phyloP scores from a whole-genome alignment of 805 yeast species.

The Spathaspora hagerdaliae region DNA sequence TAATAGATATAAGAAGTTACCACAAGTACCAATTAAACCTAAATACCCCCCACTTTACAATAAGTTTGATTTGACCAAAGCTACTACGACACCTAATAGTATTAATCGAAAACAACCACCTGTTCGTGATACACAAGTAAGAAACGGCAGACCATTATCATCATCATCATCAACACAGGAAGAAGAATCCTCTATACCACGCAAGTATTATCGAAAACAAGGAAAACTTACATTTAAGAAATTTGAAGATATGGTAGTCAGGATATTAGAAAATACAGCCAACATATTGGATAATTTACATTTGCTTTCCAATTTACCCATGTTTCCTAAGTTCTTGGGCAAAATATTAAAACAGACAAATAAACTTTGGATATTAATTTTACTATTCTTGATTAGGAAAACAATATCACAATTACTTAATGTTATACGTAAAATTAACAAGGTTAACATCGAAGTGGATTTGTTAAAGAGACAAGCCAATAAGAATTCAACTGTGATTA shows the following conservation, averaged over 20 bases:
- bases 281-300: slow-evolving; percentile 39
- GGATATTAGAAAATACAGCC: slow-evolving; percentile 32
- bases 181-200: not conserved
- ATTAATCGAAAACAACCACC: slow-evolving; percentile 1
- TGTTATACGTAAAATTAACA: slow-evolving; percentile 33
- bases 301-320: slow-evolving; percentile 37
- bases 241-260: slow-evolving; percentile 25
- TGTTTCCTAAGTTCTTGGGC: slow-evolving; percentile 34
- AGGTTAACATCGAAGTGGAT: slow-evolving; percentile 32
- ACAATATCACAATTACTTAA: slow-evolving; percentile 40
- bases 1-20: slow-evolving; percentile 10
- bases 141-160: not conserved
- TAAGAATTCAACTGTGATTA: slow-evolving; percentile 13
- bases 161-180: too few relatives aligned
- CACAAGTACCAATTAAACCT: slow-evolving; percentile 21
- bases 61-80: slow-evolving; percentile 24
- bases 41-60: slow-evolving; percentile 31
- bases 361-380: slow-evolving; percentile 39
- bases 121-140: not conserved
- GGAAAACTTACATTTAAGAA: slow-evolving; percentile 25
- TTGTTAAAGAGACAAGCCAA: slow-evolving; percentile 23
- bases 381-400: slow-evolving; percentile 38
- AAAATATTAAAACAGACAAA: slow-evolving; percentile 37
- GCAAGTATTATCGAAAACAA: not conserved
- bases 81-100: slow-evolving; percentile 1